Conservation (phyloP, 257 asterid species). For the Hygrophila difformis region DNA sequence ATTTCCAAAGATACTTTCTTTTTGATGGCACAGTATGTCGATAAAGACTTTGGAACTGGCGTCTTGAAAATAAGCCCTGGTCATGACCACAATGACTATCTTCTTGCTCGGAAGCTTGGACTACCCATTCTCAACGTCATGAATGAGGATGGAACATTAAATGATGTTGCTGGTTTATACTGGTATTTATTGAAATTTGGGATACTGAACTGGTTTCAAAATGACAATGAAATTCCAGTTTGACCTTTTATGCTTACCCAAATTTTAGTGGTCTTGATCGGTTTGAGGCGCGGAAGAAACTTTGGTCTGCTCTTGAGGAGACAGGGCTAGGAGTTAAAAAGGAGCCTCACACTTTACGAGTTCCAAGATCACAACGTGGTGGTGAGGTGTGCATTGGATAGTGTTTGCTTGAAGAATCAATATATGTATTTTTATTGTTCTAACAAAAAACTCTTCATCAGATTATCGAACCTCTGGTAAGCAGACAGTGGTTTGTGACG, state of each 20-base stretch:
- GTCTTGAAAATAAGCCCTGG: slow-evolving; percentile 99
- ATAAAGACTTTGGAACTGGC: slow-evolving; percentile 99
- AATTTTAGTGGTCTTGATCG: slow-evolving; percentile 92
- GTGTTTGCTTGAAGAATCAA: slow-evolving; percentile 12
- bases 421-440: slow-evolving; percentile 18
- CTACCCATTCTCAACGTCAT: slow-evolving; percentile 96
- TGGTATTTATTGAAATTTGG: slow-evolving; percentile 36
- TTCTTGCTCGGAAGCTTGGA: slow-evolving; percentile 97
- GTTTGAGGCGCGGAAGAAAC: slow-evolving; percentile 92
- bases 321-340: slow-evolving; percentile 87
- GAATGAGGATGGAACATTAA: slow-evolving; percentile 96
- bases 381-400: slow-evolving; percentile 68
- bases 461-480: slow-evolving; percentile 94
- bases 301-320: slow-evolving; percentile 94
- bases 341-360: slow-evolving; percentile 75
- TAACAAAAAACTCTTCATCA: slow-evolving; percentile 24
- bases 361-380: slow-evolving; percentile 99
- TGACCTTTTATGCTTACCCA: slow-evolving; percentile 19
- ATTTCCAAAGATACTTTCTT: slow-evolving; percentile 14
- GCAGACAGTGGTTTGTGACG: slow-evolving; percentile 97
- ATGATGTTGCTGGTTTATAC: slow-evolving; percentile 88
- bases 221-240: slow-evolving; percentile 11
- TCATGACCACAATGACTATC: slow-evolving; percentile 97
- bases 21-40: slow-evolving; percentile 64
- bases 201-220: slow-evolving; percentile 11